phyloP scores from a whole-genome alignment of 2,329 filamentous ascomycete genomes.

The Botrytis squamosa region DNA sequence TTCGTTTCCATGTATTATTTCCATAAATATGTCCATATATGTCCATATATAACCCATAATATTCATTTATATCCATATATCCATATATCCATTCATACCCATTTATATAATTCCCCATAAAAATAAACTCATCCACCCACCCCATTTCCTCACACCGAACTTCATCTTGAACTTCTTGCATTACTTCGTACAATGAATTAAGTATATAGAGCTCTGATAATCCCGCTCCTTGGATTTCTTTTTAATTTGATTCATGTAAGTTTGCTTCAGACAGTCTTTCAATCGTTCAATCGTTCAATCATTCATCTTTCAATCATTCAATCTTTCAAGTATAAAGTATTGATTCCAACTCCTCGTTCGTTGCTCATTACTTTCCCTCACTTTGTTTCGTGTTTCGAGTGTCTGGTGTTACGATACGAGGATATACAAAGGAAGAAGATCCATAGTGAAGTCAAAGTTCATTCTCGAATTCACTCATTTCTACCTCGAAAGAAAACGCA shows the following conservation, averaged over 20 bases:
- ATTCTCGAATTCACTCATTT: conserved; percentile 1
- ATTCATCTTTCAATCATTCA: too few species aligned
- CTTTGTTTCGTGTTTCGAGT: neutral
- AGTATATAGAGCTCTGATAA: neutral
- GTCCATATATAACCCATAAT: neutral
- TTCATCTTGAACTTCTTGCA: neutral
- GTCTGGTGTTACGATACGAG: neutral
- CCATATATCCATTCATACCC: too few species aligned
- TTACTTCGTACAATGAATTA: neutral
- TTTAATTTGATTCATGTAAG: neutral
- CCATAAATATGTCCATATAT: neutral
- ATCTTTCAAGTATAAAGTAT: neutral
- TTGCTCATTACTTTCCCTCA: neutral
- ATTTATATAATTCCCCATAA: neutral
- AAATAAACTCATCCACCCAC: neutral
- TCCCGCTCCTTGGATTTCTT: neutral
- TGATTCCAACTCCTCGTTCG: neutral
- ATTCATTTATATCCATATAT: too few species aligned
- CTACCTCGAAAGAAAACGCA: neutral
- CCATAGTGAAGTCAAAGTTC: neutral
- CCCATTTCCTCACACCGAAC: neutral
- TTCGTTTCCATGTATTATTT: neutral
- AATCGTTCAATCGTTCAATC: neutral
- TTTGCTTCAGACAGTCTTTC: neutral
- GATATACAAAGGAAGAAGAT: neutral